Conservation (phyloP, 108 stramenopile species). For the Poteriospumella lacustris region DNA sequence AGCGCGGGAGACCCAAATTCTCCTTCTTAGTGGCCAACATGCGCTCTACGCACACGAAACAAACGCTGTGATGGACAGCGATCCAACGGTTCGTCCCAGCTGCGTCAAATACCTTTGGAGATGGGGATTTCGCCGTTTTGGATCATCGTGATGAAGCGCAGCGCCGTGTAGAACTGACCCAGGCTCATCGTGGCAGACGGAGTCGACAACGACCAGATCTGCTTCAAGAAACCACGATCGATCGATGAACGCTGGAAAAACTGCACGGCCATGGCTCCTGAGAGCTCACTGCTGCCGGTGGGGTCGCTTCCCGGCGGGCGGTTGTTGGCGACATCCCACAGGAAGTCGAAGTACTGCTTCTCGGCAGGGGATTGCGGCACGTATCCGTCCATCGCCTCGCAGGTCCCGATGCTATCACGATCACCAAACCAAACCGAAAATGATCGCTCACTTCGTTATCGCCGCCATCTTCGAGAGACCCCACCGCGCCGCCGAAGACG, state of each 20-base stretch:
- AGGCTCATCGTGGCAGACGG: conserved; percentile 4
- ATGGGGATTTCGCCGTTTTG: conserved; percentile 29
- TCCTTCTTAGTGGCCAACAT: neutral
- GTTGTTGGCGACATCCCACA: neutral
- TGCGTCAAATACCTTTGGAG: neutral
- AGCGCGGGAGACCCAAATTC: neutral
- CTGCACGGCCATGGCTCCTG: neutral
- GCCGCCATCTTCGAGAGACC: neutral
- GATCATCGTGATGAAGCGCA: conserved; percentile 26
- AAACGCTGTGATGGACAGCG: neutral
- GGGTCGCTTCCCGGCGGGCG: neutral
- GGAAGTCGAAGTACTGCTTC: neutral
- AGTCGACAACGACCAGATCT: conserved; percentile 22
- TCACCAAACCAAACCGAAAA: neutral
- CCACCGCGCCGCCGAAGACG: neutral
- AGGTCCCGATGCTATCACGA: neutral
- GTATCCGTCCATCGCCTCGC: neutral
- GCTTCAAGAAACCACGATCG: conserved; percentile 15
- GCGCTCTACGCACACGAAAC: conserved; percentile 1
- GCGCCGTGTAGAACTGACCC: conserved; percentile 4
- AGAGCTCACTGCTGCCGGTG: neutral
- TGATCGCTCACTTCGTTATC: neutral
- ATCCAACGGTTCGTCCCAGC: neutral
- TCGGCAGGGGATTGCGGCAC: conserved; percentile 1
- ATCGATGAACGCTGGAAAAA: conserved; percentile 5